Evolutionary conservation across 164 flowering plant species (phyloP), one percentile per base, ranked within the genome.

Genomic region (Nymphaea thermarum): DNA sequence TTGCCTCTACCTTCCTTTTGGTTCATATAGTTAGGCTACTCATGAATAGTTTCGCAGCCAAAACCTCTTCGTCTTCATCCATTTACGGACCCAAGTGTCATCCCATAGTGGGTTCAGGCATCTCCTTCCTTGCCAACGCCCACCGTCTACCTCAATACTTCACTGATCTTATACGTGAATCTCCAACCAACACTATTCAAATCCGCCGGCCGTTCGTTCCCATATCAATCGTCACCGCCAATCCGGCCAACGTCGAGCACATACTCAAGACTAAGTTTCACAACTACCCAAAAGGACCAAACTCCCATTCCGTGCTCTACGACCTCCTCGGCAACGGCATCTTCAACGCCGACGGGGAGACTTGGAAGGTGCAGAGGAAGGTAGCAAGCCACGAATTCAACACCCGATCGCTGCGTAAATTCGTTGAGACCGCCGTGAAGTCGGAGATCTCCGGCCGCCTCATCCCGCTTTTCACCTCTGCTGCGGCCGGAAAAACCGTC

Each of bases 351-450:
- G 83, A 83, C 25, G 87, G 77, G 2, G 78, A 83, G 0, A 59
- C 73, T 5, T 83, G 86, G 86, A 78, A 72, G 65, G 44, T 77
- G 4, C 87, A 84, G 42, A 78, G 87, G 10, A 84, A 84, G 74
- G 74, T 75, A 66, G 81, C 85, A 47, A 80, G 83, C 67, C 72
- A 76, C 43, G 83, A 80, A 36, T 84, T 84, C 79, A 80, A 57
- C 75, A 79, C 84, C 42, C 73, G 69, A 3, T 82, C 87, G 0
- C 82, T 84, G 72, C 78, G 71, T 12, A 68, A 66, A 67, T 81
- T 81, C 76, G 42, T 81, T 18, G 65, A 80, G 3, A 68, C 71
- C 6, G 75, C 75, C 2, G 81, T 82, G 45, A 57, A 42, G 3
- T 63, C 64, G 6, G 79, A 80, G 53, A 66, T 80, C 64, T 41